A percentile compares a stretch with the other conserved stretches of the same genome.
phyloP scores from a whole-genome alignment of 345 rosid species.

The Psidium guajava region DNA sequence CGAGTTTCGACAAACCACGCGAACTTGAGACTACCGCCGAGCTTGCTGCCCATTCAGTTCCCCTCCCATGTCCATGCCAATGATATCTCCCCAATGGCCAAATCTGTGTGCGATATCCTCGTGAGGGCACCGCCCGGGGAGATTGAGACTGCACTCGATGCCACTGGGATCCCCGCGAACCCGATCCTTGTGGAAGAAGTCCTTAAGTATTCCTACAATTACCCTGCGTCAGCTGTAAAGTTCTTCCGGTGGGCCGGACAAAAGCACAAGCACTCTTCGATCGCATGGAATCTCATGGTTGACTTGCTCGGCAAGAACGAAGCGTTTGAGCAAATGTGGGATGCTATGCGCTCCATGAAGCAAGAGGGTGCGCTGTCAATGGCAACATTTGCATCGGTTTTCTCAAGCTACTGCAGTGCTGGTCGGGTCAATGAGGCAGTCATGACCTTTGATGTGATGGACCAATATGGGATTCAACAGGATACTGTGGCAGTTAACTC shows the following conservation, averaged over 20 bases:
- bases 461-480: constrained; percentile 26
- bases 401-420: constrained; percentile 31
- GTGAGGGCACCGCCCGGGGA: constrained; percentile 11
- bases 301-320: constrained; percentile 48
- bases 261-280: constrained; percentile 14
- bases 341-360: constrained; percentile 40
- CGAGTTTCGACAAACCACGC: not conserved
- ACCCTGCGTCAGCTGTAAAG: constrained; percentile 24
- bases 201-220: constrained; percentile 24
- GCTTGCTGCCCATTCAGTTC: constrained; percentile 7
- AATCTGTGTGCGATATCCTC: constrained; percentile 20
- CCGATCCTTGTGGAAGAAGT: constrained; percentile 28
- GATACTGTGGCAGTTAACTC: constrained; percentile 41
- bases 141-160: constrained; percentile 25
- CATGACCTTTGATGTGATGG: constrained; percentile 50
- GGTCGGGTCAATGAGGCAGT: constrained; percentile 25
- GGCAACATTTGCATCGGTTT: constrained; percentile 23
- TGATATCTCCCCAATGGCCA: constrained; percentile 20
- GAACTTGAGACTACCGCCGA: not conserved
- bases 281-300: constrained; percentile 45
- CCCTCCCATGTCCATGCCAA: constrained; percentile 14
- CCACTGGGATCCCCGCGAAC: constrained; percentile 19
- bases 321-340: constrained; percentile 52
- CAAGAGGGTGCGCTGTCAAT: constrained; percentile 17
- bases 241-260: constrained; percentile 46